A percentile compares a stretch with the other conserved stretches of the same genome.
Evolutionary conservation across 495 filamentous ascomycete species (phyloP).

Genomic region (Glarea lozoyensis): DNA sequence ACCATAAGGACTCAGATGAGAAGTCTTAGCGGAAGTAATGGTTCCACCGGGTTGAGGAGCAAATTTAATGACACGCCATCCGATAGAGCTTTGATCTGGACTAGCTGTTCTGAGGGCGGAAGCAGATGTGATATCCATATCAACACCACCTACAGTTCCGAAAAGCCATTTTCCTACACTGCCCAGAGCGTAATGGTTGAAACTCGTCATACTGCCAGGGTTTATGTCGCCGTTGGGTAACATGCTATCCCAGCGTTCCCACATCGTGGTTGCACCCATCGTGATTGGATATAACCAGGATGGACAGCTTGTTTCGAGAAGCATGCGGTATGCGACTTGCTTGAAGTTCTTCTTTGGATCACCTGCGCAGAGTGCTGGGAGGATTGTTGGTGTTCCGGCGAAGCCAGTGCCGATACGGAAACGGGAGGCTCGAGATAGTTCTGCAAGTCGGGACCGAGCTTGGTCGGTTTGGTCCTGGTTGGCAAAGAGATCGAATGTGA

Average conservation of each 20-base stretch:
- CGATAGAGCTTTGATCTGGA: not conserved
- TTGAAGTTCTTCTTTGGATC: too few species aligned
- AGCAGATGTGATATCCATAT: constrained; percentile 49
- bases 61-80: constrained; percentile 14
- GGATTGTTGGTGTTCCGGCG: constrained; percentile 40
- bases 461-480: constrained; percentile 23
- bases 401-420: constrained; percentile 45
- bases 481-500: constrained; percentile 35
- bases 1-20: constrained; percentile 13
- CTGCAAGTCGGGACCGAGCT: constrained; percentile 29
- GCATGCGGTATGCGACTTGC: constrained; percentile 22
- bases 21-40: constrained; percentile 11
- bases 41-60: constrained; percentile 15
- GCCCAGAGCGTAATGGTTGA: constrained; percentile 44
- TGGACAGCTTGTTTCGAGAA: constrained; percentile 26
- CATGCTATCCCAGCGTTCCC: constrained; percentile 50
- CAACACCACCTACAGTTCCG: constrained; percentile 33
- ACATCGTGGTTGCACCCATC: constrained; percentile 41
- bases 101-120: constrained; percentile 32
- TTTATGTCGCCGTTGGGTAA: constrained; percentile 40
- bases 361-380: constrained; percentile 30
- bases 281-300: constrained; percentile 41
- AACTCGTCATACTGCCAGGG: constrained; percentile 44
- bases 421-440: constrained; percentile 29
- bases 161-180: constrained; percentile 27